phyloP scores from a whole-genome alignment of 2,329 filamentous ascomycete genomes.

The Aspergillaceae sp. region DNA sequence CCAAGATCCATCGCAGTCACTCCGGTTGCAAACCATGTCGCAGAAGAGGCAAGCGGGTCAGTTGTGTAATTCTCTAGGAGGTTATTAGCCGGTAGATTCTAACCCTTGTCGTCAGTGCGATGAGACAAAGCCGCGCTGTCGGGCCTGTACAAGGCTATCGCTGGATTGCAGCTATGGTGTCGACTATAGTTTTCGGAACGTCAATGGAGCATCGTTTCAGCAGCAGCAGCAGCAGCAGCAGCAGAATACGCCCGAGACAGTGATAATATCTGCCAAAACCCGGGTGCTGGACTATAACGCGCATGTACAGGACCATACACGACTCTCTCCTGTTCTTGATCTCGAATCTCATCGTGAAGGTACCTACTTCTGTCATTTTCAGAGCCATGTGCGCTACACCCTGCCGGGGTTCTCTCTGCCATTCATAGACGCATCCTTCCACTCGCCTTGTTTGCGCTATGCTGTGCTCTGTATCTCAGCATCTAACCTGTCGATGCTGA shows the following conservation, averaged over 20 bases:
- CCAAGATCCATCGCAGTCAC: slow-evolving; percentile 3
- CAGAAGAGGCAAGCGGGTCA: slow-evolving; percentile 8
- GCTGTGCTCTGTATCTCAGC: slow-evolving; percentile 9
- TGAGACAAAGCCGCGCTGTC: slow-evolving; percentile 8
- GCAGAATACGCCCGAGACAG: no score
- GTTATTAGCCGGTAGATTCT: background rate
- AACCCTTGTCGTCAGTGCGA: slow-evolving; percentile 6
- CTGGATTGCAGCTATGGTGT: slow-evolving; percentile 9
- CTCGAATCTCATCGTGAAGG: no score
- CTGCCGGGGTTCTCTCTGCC: slow-evolving; percentile 1
- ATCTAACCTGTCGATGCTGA: slow-evolving; percentile 10
- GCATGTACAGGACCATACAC: no score
- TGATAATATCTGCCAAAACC: no score
- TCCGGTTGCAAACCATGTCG: slow-evolving; percentile 9
- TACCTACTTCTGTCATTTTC: slow-evolving; percentile 5
- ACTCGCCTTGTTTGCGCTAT: background rate
- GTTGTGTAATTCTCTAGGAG: background rate
- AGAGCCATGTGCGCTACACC: slow-evolving; percentile 5
- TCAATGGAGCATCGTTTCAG: background rate
- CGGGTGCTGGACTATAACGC: no score
- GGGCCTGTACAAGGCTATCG: slow-evolving; percentile 6
- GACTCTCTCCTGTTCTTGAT: no score
- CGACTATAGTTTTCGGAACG: slow-evolving; percentile 6
- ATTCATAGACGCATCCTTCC: background rate
- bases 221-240: no score